Evolutionary conservation across 495 filamentous ascomycete genomes (phyloP).

Genomic region (Hypoxylon rickii): DNA sequence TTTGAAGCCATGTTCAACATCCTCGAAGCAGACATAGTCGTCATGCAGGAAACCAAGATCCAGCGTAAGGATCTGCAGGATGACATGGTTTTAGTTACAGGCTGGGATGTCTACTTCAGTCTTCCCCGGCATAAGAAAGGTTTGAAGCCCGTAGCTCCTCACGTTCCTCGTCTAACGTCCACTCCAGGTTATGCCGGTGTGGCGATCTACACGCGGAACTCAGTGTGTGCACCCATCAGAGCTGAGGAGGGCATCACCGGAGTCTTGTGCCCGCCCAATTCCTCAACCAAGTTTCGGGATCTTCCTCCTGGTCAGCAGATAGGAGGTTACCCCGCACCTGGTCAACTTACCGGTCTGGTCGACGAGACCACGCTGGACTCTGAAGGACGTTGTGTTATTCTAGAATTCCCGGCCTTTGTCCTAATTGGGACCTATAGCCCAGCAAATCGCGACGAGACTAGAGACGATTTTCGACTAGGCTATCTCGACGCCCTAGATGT

Average conservation of each 20-base stretch:
- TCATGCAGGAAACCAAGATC: constrained; percentile 97
- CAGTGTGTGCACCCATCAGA: constrained; percentile 82
- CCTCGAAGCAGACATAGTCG: constrained; percentile 89
- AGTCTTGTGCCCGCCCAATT: constrained; percentile 75
- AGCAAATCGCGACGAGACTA: constrained; percentile 81
- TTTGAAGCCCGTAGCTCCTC: constrained; percentile 34
- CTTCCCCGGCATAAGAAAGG: constrained; percentile 93
- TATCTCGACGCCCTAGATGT: constrained; percentile 81
- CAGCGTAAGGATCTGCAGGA: constrained; percentile 91
- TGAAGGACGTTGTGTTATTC: constrained; percentile 88
- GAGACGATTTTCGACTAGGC: constrained; percentile 79
- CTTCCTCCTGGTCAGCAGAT: constrained; percentile 80
- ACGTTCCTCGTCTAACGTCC: constrained; percentile 4
- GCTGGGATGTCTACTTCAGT: constrained; percentile 97
- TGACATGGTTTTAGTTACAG: constrained; percentile 94
- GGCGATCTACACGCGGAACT: constrained; percentile 91
- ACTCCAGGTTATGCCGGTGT: constrained; percentile 89
- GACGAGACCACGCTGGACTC: constrained; percentile 80
- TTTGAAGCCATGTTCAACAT: constrained; percentile 96
- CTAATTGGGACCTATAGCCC: constrained; percentile 90
- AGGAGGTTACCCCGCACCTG: constrained; percentile 80
- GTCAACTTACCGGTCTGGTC: constrained; percentile 65
- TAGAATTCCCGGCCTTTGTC: constrained; percentile 95
- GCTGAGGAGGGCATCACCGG: constrained; percentile 95
- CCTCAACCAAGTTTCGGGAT: constrained; percentile 72